phyloP scores from a whole-genome alignment of 176 grass and related monocot species.

The Triticum turgidum region DNA sequence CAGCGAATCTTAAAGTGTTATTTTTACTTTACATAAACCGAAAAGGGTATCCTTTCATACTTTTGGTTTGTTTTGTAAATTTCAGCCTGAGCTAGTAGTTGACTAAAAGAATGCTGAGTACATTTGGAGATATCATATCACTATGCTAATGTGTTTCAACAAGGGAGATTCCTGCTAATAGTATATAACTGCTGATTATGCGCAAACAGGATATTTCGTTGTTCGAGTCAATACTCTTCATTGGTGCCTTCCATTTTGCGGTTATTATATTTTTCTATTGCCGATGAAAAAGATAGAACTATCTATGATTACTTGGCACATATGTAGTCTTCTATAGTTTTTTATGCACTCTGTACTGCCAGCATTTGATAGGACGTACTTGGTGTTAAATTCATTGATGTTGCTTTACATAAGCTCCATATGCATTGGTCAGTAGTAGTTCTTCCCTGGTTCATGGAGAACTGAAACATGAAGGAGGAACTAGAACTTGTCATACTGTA shows the following conservation, averaged over 20 bases:
- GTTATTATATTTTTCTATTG: background rate
- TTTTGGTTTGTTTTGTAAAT: background rate
- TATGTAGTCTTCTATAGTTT: background rate
- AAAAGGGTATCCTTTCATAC: background rate
- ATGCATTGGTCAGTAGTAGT: background rate
- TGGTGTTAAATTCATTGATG: background rate
- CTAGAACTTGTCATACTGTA: background rate
- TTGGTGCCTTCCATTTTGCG: background rate
- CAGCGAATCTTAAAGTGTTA: background rate
- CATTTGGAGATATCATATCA: background rate
- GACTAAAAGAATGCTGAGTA: background rate
- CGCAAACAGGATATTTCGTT: background rate
- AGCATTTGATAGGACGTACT: background rate
- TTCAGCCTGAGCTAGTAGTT: background rate
- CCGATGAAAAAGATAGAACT: background rate
- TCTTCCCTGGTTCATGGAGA: background rate
- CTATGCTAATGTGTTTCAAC: background rate
- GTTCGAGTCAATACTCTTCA: background rate
- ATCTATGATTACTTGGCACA: background rate
- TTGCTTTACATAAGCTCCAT: background rate
- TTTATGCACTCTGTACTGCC: background rate
- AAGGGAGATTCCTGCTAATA: background rate
- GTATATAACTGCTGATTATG: background rate
- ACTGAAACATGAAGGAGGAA: background rate
- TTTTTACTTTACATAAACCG: background rate